Base-by-base conservation (phyloP, 1,139 yeast species). In the Fermentozyma sake region DNA sequence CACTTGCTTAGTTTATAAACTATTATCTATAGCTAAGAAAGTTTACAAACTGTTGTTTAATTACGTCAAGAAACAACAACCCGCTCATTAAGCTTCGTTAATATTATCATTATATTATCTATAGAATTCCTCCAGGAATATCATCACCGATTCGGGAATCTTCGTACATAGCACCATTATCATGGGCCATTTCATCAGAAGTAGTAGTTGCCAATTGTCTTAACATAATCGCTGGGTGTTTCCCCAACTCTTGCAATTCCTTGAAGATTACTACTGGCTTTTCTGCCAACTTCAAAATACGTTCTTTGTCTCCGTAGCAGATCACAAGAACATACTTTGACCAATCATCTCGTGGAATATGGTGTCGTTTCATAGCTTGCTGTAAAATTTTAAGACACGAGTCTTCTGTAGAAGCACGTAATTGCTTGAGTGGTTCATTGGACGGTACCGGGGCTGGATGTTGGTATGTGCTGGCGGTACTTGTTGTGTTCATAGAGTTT, bases 171-270 rank as follows among this genome's bases (percentile, higher is more conserved):
- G 42, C 54, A 23, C 53, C 58, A 13, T 49, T 58, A 26, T 62
- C 77, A n/a, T 43, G 48, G 11, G 42, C 41, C 5, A 41, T 39
- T 13, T 16, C 23, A 3, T 21, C 22, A n/a, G 39, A 45, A 1
- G 48, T 40, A 3, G 46, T 37, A 16, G 40, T 38, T 18, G 89
- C 94, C 34, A 82, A 69, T 44, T 85, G 94, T 39, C 97, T 62
- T 30, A 89, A 68, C 96, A 89, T 89, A 34, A 89, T 87, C 1
- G 95, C 86, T 0, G 98, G 97, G 46, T 83, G 86, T 41, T 82
- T 72, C 1, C 96, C 96, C 35, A 79, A 72, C 39, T 85, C 95
- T 48, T 79, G 91, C 25, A 91, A 61, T 47, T 83, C 95, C 51
- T 86, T 84, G 51, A 86, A 86, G n/a, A 89, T 79, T 16, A 76